phyloP scores from a whole-genome alignment of 2,329 filamentous ascomycete genomes.

The Aspergillus fumigatiaffinis region DNA sequence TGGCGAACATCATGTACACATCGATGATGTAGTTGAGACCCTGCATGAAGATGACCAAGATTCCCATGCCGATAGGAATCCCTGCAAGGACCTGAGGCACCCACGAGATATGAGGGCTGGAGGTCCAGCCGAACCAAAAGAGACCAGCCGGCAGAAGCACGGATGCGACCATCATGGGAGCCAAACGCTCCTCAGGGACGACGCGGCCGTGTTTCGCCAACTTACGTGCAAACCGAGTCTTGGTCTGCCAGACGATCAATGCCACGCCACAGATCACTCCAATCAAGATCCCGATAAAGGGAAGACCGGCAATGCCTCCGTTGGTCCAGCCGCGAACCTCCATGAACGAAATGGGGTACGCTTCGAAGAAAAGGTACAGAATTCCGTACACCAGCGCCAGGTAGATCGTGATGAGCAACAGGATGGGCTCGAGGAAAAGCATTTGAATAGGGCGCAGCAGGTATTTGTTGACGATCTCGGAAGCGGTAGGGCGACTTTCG shows the following conservation, averaged over 20 bases:
- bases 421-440: constrained; percentile 47
- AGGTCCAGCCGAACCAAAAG: constrained; percentile 49
- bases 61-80: constrained; percentile 40
- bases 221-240: constrained; percentile 37
- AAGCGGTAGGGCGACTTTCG: constrained; percentile 37
- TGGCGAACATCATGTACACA: constrained; percentile 35
- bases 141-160: constrained; percentile 42
- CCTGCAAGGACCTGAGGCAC: constrained; percentile 43
- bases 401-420: constrained; percentile 46
- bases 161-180: constrained; percentile 43
- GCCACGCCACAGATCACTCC: constrained; percentile 33
- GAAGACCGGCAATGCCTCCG: constrained; percentile 34
- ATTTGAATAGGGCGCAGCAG: constrained; percentile 45
- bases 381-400: constrained; percentile 39
- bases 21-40: constrained; percentile 41
- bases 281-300: constrained; percentile 35
- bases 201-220: constrained; percentile 29
- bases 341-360: constrained; percentile 40
- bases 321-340: constrained; percentile 35
- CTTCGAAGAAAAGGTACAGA: constrained; percentile 38
- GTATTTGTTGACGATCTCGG: constrained; percentile 42
- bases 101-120: constrained; percentile 40
- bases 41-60: constrained; percentile 40
- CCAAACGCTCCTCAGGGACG: constrained; percentile 44
- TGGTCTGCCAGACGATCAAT: constrained; percentile 37